phyloP scores from a whole-genome alignment of 1,139 yeast genomes.

The Saccharomycopsis hybrid region DNA sequence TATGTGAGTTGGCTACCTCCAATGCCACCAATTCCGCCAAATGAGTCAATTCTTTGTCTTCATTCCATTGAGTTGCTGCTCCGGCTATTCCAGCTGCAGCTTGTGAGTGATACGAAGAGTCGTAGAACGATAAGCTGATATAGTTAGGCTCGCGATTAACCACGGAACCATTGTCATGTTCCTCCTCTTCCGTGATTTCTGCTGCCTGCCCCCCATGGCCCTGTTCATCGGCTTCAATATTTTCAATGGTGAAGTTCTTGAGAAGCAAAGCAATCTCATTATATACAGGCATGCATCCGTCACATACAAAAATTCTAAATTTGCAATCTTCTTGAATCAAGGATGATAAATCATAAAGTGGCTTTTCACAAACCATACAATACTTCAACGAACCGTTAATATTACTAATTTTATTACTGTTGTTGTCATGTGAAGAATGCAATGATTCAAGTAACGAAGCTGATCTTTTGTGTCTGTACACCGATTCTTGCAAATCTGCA shows the following conservation, averaged over 20 bases:
- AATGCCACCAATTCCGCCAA: conserved; percentile 18
- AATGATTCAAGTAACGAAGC: conserved; percentile 18
- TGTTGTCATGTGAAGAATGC: conserved; percentile 8
- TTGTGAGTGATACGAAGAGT: not conserved
- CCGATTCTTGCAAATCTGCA: no score
- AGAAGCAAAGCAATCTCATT: conserved; percentile 15
- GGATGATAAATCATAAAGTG: conserved; percentile 57
- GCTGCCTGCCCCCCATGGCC: no score
- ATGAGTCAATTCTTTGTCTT: conserved; percentile 11
- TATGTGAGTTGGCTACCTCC: conserved; percentile 10
- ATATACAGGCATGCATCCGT: conserved; percentile 44
- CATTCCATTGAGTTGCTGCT: not conserved
- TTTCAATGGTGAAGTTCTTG: conserved; percentile 13
- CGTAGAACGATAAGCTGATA: not conserved
- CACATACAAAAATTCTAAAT: conserved; percentile 54
- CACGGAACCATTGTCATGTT: no score
- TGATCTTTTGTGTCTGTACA: conserved; percentile 3
- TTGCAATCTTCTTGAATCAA: conserved; percentile 28
- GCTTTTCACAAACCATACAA: conserved; percentile 62
- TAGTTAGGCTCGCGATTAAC: not conserved
- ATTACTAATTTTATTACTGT: not conserved
- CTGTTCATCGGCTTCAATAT: no score
- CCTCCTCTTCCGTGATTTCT: no score
- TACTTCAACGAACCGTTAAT: conserved; percentile 36
- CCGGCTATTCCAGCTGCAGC: no score